phyloP scores from a whole-genome alignment of 2,329 filamentous ascomycete species.

The Colletotrichum noveboracense region DNA sequence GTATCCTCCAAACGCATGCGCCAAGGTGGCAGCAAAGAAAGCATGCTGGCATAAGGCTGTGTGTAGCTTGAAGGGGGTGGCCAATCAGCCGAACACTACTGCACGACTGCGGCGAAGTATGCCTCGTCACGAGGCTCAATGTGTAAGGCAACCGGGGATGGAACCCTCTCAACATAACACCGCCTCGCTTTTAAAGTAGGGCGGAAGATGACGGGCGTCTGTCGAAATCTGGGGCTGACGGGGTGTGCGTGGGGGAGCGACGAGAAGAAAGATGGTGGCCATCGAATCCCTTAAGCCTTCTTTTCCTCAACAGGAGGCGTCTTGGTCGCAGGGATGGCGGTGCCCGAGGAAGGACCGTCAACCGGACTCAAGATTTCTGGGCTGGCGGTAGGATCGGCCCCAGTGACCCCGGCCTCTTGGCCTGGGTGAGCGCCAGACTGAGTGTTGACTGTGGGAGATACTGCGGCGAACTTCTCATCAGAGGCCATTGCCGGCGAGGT shows the following conservation, averaged over 20 bases:
- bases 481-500: conserved; percentile 35
- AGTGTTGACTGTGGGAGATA: conserved; percentile 23
- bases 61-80: background rate
- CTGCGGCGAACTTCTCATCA: conserved; percentile 29
- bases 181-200: conserved; percentile 11
- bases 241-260: background rate
- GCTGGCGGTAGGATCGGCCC: conserved; percentile 25
- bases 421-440: conserved; percentile 34
- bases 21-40: background rate
- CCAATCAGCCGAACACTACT: background rate
- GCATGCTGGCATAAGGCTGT: background rate
- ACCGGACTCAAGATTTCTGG: conserved; percentile 16
- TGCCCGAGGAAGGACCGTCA: conserved; percentile 1
- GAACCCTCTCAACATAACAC: background rate
- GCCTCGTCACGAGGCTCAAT: background rate
- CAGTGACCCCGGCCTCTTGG: conserved; percentile 54
- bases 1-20: conserved; percentile 8
- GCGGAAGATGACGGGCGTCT: background rate
- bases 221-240: background rate
- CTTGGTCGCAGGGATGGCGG: background rate
- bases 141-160: conserved; percentile 6
- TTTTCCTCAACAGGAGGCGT: conserved; percentile 6
- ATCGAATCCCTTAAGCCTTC: background rate
- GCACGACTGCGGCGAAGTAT: background rate
- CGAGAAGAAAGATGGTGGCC: background rate